Evolutionary conservation across 495 filamentous ascomycete genomes (phyloP).

Genomic region (Pseudevernia furfuracea): DNA sequence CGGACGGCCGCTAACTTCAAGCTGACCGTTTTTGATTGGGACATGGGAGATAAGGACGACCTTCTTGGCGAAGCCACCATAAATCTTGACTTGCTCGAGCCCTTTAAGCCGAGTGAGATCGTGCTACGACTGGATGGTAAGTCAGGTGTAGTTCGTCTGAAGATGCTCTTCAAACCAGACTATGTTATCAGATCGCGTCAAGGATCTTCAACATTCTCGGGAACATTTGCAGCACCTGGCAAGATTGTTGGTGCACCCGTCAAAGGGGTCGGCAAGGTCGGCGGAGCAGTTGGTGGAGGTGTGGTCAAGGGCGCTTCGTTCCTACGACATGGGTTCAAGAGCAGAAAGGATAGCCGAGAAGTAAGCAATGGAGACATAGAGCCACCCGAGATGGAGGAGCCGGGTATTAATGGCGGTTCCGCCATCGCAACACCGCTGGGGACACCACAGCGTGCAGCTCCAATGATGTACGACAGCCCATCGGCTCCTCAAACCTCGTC

Average conservation of each 20-base stretch:
- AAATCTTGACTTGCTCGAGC: slow-evolving; percentile 73
- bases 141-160: slow-evolving; percentile 72
- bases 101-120: slow-evolving; percentile 67
- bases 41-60: slow-evolving; percentile 87
- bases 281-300: slow-evolving; percentile 60
- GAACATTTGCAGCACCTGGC: slow-evolving; percentile 83
- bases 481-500: slow-evolving; percentile 36
- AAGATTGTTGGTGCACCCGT: slow-evolving; percentile 90
- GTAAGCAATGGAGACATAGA: slow-evolving; percentile 36
- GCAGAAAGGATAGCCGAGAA: slow-evolving; percentile 54
- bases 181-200: slow-evolving; percentile 84
- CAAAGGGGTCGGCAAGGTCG: slow-evolving; percentile 76
- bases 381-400: slow-evolving; percentile 31
- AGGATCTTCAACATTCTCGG: slow-evolving; percentile 87
- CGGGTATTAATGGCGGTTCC: slow-evolving; percentile 22
- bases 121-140: slow-evolving; percentile 79
- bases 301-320: slow-evolving; percentile 85
- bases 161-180: slow-evolving; percentile 85
- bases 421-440: slow-evolving; percentile 19
- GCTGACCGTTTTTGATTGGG: slow-evolving; percentile 86
- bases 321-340: slow-evolving; percentile 68
- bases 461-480: slow-evolving; percentile 30
- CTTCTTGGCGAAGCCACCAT: slow-evolving; percentile 72
- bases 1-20: slow-evolving; percentile 79
- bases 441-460: slow-evolving; percentile 20